Conservation (phyloP, 164 flowering plant genomes). For the Magnolia changhungtana region DNA sequence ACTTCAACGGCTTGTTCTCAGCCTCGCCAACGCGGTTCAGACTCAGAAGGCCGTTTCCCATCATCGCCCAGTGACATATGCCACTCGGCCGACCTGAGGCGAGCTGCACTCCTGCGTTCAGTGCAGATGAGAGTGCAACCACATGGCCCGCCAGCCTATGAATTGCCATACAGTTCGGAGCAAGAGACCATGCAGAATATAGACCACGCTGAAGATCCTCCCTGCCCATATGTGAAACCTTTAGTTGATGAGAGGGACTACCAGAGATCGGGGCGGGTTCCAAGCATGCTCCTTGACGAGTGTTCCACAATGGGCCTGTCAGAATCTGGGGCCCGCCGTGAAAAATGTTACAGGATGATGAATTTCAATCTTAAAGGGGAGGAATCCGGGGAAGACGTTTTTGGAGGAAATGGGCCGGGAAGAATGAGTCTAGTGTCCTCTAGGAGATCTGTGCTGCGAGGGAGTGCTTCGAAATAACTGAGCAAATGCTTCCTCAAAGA, state of each 20-base stretch:
- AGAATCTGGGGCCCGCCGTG: constrained; percentile 26
- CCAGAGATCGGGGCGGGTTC: constrained; percentile 12
- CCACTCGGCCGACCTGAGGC: constrained; percentile 91
- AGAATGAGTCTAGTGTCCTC: constrained; percentile 9
- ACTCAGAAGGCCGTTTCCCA: constrained; percentile 86
- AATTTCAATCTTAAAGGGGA: constrained; percentile 33
- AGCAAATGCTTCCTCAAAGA: not conserved
- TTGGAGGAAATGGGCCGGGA: constrained; percentile 15
- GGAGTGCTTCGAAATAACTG: constrained; percentile 10
- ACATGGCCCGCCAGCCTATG: constrained; percentile 40
- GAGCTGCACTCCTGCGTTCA: constrained; percentile 86
- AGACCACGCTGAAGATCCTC: constrained; percentile 47
- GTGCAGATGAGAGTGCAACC: constrained; percentile 93
- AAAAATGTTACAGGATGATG: constrained; percentile 38
- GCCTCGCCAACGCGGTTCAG: constrained; percentile 73
- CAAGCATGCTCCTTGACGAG: constrained; percentile 34
- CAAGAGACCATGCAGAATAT: constrained; percentile 42
- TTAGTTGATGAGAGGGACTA: constrained; percentile 47
- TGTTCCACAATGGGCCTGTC: constrained; percentile 33
- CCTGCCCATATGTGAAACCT: constrained; percentile 49
- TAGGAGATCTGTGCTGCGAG: constrained; percentile 24
- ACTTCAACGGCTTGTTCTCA: constrained; percentile 36
- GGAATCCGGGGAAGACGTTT: constrained; percentile 22
- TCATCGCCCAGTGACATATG: constrained; percentile 98
- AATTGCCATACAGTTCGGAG: constrained; percentile 27